These are phyloP conservation scores for Daucus carota DNA, from an alignment of 129 eudicot genomes.

Conservation along the genomic window DNA sequence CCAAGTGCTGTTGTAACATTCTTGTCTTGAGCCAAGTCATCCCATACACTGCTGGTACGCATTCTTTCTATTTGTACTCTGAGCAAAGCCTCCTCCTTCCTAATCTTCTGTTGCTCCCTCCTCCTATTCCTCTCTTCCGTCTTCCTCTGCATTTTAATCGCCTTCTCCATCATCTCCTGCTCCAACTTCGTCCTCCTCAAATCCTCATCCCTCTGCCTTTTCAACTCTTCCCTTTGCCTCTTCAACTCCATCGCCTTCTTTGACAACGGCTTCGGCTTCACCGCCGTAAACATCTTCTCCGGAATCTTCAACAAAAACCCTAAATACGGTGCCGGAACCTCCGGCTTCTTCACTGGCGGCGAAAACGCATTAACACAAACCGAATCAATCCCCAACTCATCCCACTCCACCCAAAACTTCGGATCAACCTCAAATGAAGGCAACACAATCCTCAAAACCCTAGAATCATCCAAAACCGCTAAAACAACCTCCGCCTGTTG, in stretches of 20 bases:
- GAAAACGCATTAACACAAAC: slow-evolving; percentile 73
- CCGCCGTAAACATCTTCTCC: slow-evolving; percentile 32
- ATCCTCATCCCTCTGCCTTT: slow-evolving; percentile 38
- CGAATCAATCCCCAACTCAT: slow-evolving; percentile 49
- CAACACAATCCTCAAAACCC: slow-evolving; percentile 73
- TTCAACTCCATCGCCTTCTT: slow-evolving; percentile 69
- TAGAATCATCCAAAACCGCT: slow-evolving; percentile 76
- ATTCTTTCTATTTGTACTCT: slow-evolving; percentile 22
- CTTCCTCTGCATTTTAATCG: slow-evolving; percentile 39
- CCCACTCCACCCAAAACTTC: slow-evolving; percentile 74
- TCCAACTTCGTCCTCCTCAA: slow-evolving; percentile 30
- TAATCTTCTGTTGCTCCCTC: slow-evolving; percentile 41
- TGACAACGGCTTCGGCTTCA: slow-evolving; percentile 56
- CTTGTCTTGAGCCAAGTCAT: slow-evolving; percentile 35
- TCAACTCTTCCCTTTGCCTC: slow-evolving; percentile 54
- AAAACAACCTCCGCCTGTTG: slow-evolving; percentile 51
- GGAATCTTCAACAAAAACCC: slow-evolving; percentile 44
- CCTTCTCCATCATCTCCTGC: slow-evolving; percentile 46
- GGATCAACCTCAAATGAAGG: slow-evolving; percentile 51
- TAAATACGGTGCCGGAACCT: slow-evolving; percentile 47
- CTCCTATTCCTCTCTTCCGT: slow-evolving; percentile 52
- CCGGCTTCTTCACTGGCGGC: slow-evolving; percentile 65
- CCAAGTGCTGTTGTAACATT: slow-evolving; percentile 48
- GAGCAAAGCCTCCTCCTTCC: slow-evolving; percentile 30
- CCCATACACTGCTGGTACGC: slow-evolving; percentile 40